These are phyloP conservation scores for Colletotrichum incanum DNA, from an alignment of 2,329 filamentous ascomycete genomes.

Conservation along the genomic window DNA sequence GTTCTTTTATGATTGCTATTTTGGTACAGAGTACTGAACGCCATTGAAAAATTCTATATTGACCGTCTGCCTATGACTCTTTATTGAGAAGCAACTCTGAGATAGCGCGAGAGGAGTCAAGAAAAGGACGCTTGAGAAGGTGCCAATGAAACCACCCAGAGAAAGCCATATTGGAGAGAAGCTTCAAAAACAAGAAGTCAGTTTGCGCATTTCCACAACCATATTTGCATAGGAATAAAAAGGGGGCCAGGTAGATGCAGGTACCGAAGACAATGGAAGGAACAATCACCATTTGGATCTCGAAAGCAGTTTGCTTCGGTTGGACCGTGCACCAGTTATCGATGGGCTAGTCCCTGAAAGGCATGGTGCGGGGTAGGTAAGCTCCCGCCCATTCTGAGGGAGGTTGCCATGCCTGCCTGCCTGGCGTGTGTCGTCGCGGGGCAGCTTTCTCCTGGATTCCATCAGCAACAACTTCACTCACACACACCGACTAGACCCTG, in stretches of 20 bases:
- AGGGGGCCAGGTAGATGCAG: background rate
- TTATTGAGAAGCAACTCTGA: too few species aligned
- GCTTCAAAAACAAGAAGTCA: too few species aligned
- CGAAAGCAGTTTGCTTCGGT: background rate
- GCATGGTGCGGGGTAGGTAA: slow-evolving; percentile 43
- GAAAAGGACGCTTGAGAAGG: too few species aligned
- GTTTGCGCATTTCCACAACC: too few species aligned
- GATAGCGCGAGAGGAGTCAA: too few species aligned
- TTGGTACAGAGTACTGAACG: too few species aligned
- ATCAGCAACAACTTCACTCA: slow-evolving; percentile 29
- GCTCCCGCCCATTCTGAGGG: slow-evolving; percentile 11
- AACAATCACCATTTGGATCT: background rate
- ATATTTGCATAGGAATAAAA: too few species aligned
- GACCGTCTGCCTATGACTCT: too few species aligned
- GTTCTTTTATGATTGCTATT: too few species aligned
- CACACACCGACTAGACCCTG: slow-evolving; percentile 13
- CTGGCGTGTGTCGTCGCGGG: slow-evolving; percentile 24
- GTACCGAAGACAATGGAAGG: background rate
- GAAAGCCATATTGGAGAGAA: too few species aligned
- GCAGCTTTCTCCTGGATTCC: slow-evolving; percentile 39
- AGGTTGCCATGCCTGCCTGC: slow-evolving; percentile 16
- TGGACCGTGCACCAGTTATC: slow-evolving; percentile 5
- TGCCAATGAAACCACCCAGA: too few species aligned
- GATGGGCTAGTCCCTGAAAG: slow-evolving; percentile 25
- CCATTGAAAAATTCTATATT: too few species aligned